These are phyloP conservation scores for Monilinia vaccinii-corymbosi DNA, from an alignment of 2,329 filamentous ascomycete genomes.

Conservation along the genomic window DNA sequence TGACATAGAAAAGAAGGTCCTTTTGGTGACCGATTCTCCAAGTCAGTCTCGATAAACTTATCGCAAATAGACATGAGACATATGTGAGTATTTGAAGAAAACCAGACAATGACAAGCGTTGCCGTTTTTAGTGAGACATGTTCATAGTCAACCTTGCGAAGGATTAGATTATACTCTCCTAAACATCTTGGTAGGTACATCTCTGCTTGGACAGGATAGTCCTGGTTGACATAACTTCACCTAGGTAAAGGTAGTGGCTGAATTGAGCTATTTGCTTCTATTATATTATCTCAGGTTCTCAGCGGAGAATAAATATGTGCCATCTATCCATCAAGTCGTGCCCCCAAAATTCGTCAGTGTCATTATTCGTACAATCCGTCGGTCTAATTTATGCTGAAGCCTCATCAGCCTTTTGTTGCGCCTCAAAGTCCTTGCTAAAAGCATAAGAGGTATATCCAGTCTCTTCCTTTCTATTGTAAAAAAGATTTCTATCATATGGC, in stretches of 20 bases:
- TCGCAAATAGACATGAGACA: neutral
- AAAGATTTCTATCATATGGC: slow-evolving; percentile 33
- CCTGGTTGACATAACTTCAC: too few relatives aligned
- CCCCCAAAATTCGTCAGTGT: too few relatives aligned
- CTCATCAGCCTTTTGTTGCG: slow-evolving; percentile 7
- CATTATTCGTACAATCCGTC: neutral
- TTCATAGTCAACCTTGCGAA: neutral
- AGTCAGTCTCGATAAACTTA: neutral
- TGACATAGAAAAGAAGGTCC: neutral
- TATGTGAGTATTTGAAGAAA: neutral
- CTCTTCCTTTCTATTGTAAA: slow-evolving; percentile 28
- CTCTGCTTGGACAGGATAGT: too few relatives aligned
- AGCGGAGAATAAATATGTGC: too few relatives aligned
- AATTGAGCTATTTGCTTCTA: too few relatives aligned
- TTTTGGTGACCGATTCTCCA: neutral
- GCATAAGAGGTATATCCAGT: slow-evolving; percentile 32
- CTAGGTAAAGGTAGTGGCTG: too few relatives aligned
- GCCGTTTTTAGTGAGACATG: neutral
- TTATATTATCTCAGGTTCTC: too few relatives aligned
- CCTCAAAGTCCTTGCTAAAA: slow-evolving; percentile 27
- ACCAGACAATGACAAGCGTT: neutral
- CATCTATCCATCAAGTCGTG: too few relatives aligned
- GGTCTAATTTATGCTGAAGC: neutral
- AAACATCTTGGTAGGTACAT: neutral
- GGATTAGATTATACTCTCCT: neutral